Percentiles rank a stretch among this genome's conserved stretches.
phyloP scores from a whole-genome alignment of 331 rosid genomes.

The Arachis monticola region DNA sequence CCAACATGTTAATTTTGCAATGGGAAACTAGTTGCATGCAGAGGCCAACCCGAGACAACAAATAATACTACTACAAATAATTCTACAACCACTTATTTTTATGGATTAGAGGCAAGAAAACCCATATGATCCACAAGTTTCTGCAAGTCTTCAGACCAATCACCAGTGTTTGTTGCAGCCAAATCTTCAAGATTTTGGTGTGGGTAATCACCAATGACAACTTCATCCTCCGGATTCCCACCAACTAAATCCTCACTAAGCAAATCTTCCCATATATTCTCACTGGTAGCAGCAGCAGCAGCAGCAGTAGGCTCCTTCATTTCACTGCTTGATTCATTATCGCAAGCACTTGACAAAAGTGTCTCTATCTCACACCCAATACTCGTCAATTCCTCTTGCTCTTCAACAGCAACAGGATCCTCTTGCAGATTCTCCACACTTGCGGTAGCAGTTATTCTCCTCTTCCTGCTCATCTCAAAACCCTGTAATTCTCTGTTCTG shows the following conservation, averaged over 20 bases:
- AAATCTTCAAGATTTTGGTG: conserved; percentile 59
- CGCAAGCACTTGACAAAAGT: conserved; percentile 50
- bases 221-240: conserved; percentile 61
- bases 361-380: conserved; percentile 68
- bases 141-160: conserved; percentile 71
- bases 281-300: conserved; percentile 40
- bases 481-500: conserved; percentile 48
- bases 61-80: not conserved
- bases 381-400: conserved; percentile 47
- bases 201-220: conserved; percentile 49
- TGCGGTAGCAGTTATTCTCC: conserved; percentile 64
- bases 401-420: conserved; percentile 37
- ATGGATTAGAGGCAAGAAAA: conserved; percentile 53
- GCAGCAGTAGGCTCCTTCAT: conserved; percentile 39
- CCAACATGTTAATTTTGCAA: not conserved
- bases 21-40: conserved; percentile 42
- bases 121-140: conserved; percentile 83
- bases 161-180: conserved; percentile 41
- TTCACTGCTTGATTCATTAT: conserved; percentile 59
- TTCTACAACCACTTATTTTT: conserved; percentile 5
- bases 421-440: conserved; percentile 65
- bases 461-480: conserved; percentile 57
- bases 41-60: conserved; percentile 37
- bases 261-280: conserved; percentile 65
- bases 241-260: conserved; percentile 59